A percentile compares a stretch with the other conserved stretches of the same genome.
phyloP scores from a whole-genome alignment of 805 yeast genomes.

The Lipomyces oligophaga region DNA sequence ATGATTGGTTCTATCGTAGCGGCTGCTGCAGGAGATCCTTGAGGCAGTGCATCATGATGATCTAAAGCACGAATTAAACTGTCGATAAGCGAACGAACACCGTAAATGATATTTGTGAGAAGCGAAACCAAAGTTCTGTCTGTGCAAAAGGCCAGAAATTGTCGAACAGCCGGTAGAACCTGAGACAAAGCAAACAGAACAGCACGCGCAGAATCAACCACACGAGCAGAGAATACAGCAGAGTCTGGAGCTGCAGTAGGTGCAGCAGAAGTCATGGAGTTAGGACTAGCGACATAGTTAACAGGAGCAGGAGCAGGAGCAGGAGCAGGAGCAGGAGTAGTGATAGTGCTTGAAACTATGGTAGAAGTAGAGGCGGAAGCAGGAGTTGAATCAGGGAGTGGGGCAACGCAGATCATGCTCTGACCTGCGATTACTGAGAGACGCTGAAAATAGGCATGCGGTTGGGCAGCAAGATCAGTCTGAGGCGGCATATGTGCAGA shows the following conservation, averaged over 20 bases:
- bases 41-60: conserved; percentile 28
- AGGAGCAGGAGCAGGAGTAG: too few relatives aligned
- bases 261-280: too few relatives aligned
- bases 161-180: conserved; percentile 29
- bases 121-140: conserved; percentile 24
- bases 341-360: too few relatives aligned
- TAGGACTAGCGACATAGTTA: too few relatives aligned
- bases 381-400: conserved; percentile 9
- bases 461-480: conserved; percentile 24
- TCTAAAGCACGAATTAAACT: conserved; percentile 28
- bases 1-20: conserved; percentile 40
- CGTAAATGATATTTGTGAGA: conserved; percentile 21
- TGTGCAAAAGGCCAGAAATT: conserved; percentile 27
- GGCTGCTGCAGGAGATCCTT: conserved; percentile 6
- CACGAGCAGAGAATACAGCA: too few relatives aligned
- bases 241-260: too few relatives aligned
- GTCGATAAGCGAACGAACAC: conserved; percentile 25
- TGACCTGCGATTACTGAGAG: conserved; percentile 28
- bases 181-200: conserved; percentile 30
- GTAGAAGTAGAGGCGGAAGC: conserved; percentile 17
- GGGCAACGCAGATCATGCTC: conserved; percentile 11
- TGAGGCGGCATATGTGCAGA: conserved; percentile 1
- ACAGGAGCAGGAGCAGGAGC: too few relatives aligned
- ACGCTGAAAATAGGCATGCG: conserved; percentile 31
- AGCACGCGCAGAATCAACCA: conserved; percentile 30